Evolutionary conservation across 257 asterid genomes (phyloP).

Genomic region (Fraxinus quadrangulata): DNA sequence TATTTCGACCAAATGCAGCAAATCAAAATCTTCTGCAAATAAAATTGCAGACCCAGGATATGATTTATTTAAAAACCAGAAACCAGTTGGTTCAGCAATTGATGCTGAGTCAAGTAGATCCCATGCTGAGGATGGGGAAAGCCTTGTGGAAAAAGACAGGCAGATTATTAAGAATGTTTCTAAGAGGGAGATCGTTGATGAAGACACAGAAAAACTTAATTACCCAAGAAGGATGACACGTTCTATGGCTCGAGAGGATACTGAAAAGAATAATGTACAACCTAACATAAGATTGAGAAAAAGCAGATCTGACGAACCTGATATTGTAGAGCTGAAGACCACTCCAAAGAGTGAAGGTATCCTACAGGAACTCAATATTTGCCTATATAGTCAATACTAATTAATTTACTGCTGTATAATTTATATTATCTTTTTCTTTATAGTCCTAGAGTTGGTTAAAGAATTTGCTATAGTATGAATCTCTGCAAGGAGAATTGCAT

Average conservation of each 20-base stretch:
- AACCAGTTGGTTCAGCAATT: conserved; percentile 17
- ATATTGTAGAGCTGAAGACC: conserved; percentile 18
- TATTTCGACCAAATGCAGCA: conserved; percentile 6
- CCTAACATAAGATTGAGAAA: conserved; percentile 27
- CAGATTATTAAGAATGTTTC: conserved; percentile 7
- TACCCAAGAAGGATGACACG: conserved; percentile 41
- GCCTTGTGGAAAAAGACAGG: conserved; percentile 21
- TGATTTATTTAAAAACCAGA: conserved; percentile 21
- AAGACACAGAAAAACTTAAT: conserved; percentile 23
- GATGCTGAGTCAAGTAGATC: conserved; percentile 19
- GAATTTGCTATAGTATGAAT: background rate
- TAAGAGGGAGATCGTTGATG: conserved; percentile 4
- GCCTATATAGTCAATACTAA: background rate
- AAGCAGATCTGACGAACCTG: conserved; percentile 16
- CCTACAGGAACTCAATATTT: background rate
- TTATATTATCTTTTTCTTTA: conserved; percentile 4
- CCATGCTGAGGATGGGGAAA: background rate
- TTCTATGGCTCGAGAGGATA: conserved; percentile 28
- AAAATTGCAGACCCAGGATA: background rate
- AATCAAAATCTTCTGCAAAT: conserved; percentile 12
- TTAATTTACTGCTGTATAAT: background rate
- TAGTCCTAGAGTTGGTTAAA: conserved; percentile 15
- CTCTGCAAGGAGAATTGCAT: background rate
- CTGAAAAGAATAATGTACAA: conserved; percentile 26
- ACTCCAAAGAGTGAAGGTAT: conserved; percentile 45